Conservation (phyloP, 805 yeast genomes). For the Wickerhamiella kazuoi region DNA sequence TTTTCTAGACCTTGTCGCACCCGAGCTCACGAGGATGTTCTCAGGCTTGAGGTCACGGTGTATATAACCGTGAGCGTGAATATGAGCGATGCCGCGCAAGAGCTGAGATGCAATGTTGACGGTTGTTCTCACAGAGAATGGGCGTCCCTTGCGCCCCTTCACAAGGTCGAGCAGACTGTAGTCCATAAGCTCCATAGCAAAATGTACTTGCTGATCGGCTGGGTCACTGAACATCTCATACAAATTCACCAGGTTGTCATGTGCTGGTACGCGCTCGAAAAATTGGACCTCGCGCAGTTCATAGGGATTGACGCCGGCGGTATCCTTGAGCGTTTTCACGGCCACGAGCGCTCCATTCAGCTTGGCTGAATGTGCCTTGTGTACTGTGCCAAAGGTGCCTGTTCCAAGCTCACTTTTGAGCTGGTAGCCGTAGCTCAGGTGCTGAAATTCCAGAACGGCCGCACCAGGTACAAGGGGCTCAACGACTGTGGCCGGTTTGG, state of each 20-base stretch:
- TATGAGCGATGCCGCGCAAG: conserved; percentile 62
- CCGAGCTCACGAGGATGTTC: conserved; percentile 51
- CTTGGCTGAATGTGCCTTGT: conserved; percentile 10
- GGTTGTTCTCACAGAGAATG: conserved; percentile 40
- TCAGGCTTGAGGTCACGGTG: conserved; percentile 94
- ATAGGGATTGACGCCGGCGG: conserved; percentile 37
- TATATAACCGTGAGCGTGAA: conserved; percentile 48
- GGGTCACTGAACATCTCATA: conserved; percentile 67
- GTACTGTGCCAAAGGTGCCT: conserved; percentile 20
- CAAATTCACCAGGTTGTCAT: conserved; percentile 52
- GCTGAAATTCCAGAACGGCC: not conserved
- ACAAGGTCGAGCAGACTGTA: conserved; percentile 67
- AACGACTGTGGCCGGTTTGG: too few species aligned
- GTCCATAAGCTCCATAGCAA: conserved; percentile 79
- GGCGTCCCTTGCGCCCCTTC: conserved; percentile 35
- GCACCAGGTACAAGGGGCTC: too few species aligned
- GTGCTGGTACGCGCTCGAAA: conserved; percentile 40
- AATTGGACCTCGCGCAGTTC: conserved; percentile 23
- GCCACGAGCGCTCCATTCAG: conserved; percentile 36
- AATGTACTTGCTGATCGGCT: conserved; percentile 40
- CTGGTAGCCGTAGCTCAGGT: not conserved
- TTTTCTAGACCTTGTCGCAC: conserved; percentile 22
- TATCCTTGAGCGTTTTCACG: conserved; percentile 56
- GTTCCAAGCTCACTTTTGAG: conserved; percentile 7
- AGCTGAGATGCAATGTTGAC: conserved; percentile 40